Evolutionary conservation across 805 yeast genomes (phyloP).

Genomic region (Metschnikowia gruessii): DNA sequence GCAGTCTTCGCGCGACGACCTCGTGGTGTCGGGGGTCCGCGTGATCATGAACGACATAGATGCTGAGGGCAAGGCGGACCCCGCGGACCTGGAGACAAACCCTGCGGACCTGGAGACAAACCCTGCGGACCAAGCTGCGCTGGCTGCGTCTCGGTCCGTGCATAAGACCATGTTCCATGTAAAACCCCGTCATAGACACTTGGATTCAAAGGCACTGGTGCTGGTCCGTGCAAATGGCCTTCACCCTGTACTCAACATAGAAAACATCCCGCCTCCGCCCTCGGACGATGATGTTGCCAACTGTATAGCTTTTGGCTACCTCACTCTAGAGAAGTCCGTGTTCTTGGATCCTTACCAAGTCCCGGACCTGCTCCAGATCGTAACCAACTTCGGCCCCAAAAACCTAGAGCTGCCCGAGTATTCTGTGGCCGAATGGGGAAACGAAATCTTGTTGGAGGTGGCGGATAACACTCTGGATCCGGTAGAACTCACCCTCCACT

Average conservation of each 20-base stretch:
- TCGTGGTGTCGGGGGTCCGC: constrained; percentile 36
- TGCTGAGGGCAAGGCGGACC: background rate
- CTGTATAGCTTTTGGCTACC: constrained; percentile 35
- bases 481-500: constrained; percentile 32
- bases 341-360: constrained; percentile 41
- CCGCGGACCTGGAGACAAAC: too few species aligned
- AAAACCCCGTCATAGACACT: constrained; percentile 36
- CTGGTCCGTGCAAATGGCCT: constrained; percentile 27
- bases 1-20: constrained; percentile 31
- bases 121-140: too few species aligned
- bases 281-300: constrained; percentile 23
- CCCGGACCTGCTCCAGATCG: constrained; percentile 23
- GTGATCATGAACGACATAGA: constrained; percentile 23
- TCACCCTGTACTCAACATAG: constrained; percentile 34
- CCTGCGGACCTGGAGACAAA: too few species aligned
- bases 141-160: constrained; percentile 10
- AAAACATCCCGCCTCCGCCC: constrained; percentile 18
- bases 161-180: constrained; percentile 41
- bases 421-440: constrained; percentile 38
- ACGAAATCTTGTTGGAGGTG: constrained; percentile 34
- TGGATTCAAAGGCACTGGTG: background rate
- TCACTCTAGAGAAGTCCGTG: constrained; percentile 30
- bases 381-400: constrained; percentile 30
- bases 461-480: constrained; percentile 11
- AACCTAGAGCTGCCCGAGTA: constrained; percentile 44